Percentiles rank a stretch among this genome's conserved stretches.
Evolutionary conservation across 192 early-diverging fungal genomes (phyloP).

Genomic region (Coemansia asiatica): DNA sequence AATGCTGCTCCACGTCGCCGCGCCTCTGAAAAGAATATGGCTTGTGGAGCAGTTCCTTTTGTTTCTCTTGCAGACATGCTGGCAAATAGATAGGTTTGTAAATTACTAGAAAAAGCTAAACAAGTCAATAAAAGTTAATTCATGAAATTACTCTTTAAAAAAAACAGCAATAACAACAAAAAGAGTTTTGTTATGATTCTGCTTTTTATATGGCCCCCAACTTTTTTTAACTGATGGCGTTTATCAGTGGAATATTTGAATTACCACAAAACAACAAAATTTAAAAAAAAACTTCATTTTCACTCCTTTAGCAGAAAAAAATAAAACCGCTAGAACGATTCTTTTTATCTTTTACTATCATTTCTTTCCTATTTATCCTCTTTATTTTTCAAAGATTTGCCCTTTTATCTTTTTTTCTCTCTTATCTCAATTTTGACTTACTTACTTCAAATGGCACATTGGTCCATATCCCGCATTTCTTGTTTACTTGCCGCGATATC

Average conservation of each 20-base stretch:
- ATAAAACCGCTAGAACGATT: no score
- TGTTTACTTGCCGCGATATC: neutral
- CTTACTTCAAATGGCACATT: neutral
- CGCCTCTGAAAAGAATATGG: slow-evolving; percentile 31
- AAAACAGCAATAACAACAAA: no score
- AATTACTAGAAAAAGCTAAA: neutral
- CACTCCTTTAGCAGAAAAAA: no score
- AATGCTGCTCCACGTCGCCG: slow-evolving; percentile 13
- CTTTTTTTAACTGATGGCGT: no score
- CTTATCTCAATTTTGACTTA: neutral
- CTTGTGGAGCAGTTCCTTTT: slow-evolving; percentile 8
- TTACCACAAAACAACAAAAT: no score
- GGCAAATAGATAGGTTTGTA: neutral
- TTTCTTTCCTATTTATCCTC: no score
- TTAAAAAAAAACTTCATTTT: no score
- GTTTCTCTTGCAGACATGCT: slow-evolving; percentile 6
- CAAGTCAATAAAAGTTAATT: neutral
- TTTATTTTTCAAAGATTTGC: neutral
- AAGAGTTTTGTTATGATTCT: neutral
- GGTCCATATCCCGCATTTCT: neutral
- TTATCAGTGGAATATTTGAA: no score
- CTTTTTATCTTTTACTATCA: no score
- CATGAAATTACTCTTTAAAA: neutral
- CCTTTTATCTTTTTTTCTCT: neutral
- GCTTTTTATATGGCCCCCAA: no score